These are phyloP conservation scores for Monilinia vaccinii-corymbosi DNA, from an alignment of 2,329 filamentous ascomycete species.

Conservation along the genomic window DNA sequence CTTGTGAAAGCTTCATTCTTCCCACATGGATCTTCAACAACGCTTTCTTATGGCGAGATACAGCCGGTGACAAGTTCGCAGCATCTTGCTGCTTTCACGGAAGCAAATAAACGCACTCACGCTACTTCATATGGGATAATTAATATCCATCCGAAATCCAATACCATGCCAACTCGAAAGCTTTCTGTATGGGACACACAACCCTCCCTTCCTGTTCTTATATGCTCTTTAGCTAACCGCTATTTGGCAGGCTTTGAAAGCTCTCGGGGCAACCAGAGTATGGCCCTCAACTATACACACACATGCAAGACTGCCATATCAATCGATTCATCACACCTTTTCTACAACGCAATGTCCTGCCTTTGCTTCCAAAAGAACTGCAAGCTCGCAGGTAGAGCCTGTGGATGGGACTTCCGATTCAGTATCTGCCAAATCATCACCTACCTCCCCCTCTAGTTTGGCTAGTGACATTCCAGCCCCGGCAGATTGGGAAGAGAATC, in stretches of 20 bases:
- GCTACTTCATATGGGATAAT: slow-evolving; percentile 3
- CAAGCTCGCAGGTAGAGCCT: neutral
- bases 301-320: slow-evolving; percentile 2
- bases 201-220: slow-evolving; percentile 1
- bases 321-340: neutral
- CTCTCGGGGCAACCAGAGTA: slow-evolving; percentile 5
- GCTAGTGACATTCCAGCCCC: slow-evolving; percentile 20
- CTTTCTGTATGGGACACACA: slow-evolving; percentile 21
- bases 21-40: slow-evolving; percentile 5
- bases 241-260: slow-evolving; percentile 11
- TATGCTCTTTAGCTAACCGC: slow-evolving; percentile 14
- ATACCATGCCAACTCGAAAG: slow-evolving; percentile 23
- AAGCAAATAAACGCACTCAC: neutral
- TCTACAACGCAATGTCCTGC: neutral
- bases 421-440: neutral
- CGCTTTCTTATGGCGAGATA: slow-evolving; percentile 22
- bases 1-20: slow-evolving; percentile 7
- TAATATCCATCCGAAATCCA: neutral
- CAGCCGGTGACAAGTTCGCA: slow-evolving; percentile 25
- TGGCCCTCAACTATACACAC: neutral
- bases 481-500: slow-evolving; percentile 61
- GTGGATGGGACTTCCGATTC: slow-evolving; percentile 13
- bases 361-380: slow-evolving; percentile 13
- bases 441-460: slow-evolving; percentile 4
- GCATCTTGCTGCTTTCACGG: slow-evolving; percentile 24